phyloP scores from a whole-genome alignment of 345 rosid species.

The Chamaenerion angustifolium region DNA sequence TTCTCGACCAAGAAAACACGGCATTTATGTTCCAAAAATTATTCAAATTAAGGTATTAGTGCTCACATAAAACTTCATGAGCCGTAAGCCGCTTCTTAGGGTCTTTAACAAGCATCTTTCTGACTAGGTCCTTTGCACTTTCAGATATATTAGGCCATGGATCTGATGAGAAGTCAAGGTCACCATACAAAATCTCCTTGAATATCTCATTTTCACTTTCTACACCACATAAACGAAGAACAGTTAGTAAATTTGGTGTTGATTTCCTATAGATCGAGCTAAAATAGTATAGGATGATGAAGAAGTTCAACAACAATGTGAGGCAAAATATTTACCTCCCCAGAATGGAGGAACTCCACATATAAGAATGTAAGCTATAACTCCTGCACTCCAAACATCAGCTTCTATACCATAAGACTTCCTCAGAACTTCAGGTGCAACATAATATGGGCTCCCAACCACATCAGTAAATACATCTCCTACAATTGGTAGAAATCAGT shows the following conservation, averaged over 20 bases:
- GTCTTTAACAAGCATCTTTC: conserved; percentile 61
- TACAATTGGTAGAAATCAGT: conserved; percentile 13
- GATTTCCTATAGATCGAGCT: too few relatives aligned
- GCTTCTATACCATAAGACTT: conserved; percentile 69
- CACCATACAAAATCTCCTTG: conserved; percentile 63
- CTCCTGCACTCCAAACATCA: conserved; percentile 96
- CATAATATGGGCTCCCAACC: conserved; percentile 89
- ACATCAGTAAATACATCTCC: conserved; percentile 65
- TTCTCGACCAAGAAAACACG: too few relatives aligned
- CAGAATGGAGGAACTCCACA: conserved; percentile 90
- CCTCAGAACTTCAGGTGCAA: conserved; percentile 72
- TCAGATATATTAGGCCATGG: conserved; percentile 87
- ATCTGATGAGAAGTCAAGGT: conserved; percentile 60
- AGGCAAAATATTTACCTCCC: conserved; percentile 44
- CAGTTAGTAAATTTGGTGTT: background rate
- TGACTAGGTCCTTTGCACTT: conserved; percentile 72
- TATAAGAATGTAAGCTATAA: conserved; percentile 66
- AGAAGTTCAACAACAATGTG: too few relatives aligned
- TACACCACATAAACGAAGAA: conserved; percentile 5
- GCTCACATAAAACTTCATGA: conserved; percentile 70
- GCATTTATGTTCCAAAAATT: too few relatives aligned
- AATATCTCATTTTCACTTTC: conserved; percentile 79
- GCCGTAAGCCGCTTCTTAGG: conserved; percentile 53
- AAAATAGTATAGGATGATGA: too few relatives aligned
- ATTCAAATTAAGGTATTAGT: too few relatives aligned